These are phyloP conservation scores for Ogataea populi-albae DNA, from an alignment of 805 yeast species.

Conservation along the genomic window DNA sequence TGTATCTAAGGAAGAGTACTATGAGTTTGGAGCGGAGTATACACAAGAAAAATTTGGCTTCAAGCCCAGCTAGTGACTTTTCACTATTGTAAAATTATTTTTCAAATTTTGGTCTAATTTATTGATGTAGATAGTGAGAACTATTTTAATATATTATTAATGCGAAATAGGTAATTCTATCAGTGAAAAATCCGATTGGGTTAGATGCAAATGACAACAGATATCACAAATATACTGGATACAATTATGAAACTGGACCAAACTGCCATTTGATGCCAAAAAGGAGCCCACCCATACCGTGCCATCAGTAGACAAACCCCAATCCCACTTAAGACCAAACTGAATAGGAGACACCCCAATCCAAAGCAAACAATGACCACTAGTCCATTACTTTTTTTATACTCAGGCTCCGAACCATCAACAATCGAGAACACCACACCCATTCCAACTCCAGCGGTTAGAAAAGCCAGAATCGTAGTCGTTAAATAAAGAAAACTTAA, in stretches of 20 bases:
- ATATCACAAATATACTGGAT: slow-evolving; percentile 42
- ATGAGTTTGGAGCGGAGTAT: slow-evolving; percentile 71
- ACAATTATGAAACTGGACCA: slow-evolving; percentile 40
- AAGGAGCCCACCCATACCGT: slow-evolving; percentile 36
- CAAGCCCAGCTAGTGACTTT: too few species aligned
- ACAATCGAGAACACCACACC: slow-evolving; percentile 37
- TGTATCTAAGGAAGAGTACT: slow-evolving; percentile 75
- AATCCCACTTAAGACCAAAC: slow-evolving; percentile 40
- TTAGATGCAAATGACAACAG: slow-evolving; percentile 28
- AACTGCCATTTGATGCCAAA: slow-evolving; percentile 42
- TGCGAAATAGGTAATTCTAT: too few species aligned
- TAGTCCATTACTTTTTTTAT: slow-evolving; percentile 15
- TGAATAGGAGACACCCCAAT: slow-evolving; percentile 38
- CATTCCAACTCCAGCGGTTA: slow-evolving; percentile 42
- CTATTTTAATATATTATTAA: too few species aligned
- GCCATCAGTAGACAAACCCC: slow-evolving; percentile 44
- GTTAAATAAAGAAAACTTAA: slow-evolving; percentile 43
- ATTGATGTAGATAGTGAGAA: too few species aligned
- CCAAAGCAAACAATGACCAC: slow-evolving; percentile 34
- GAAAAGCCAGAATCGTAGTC: slow-evolving; percentile 37
- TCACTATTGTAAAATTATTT: too few species aligned
- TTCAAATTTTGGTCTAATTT: too few species aligned
- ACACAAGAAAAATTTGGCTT: slow-evolving; percentile 33
- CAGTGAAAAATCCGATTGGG: too few species aligned
- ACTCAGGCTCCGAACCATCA: slow-evolving; percentile 6